Conservation (phyloP, 2,329 filamentous ascomycete genomes). For the Alternaria novae-zelandiae region DNA sequence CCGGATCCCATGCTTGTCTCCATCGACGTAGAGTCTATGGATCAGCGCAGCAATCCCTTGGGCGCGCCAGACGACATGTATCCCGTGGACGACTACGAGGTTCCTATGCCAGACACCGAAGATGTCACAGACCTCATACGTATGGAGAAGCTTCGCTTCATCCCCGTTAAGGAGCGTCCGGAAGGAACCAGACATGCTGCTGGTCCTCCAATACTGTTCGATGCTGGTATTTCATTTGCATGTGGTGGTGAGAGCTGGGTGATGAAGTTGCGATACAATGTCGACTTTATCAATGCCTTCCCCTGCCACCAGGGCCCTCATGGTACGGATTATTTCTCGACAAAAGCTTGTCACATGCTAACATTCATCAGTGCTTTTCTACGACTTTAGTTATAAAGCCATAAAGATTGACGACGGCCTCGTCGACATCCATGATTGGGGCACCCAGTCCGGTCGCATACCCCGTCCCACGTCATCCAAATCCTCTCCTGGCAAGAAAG, state of each 20-base stretch:
- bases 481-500: slow-evolving; percentile 42
- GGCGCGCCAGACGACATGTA: slow-evolving; percentile 68
- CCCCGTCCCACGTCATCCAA: slow-evolving; percentile 39
- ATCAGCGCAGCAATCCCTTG: slow-evolving; percentile 70
- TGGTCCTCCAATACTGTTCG: slow-evolving; percentile 45
- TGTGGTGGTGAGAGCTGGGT: slow-evolving; percentile 50
- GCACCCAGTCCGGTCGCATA: slow-evolving; percentile 43
- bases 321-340: slow-evolving; percentile 27
- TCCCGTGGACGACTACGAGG: slow-evolving; percentile 71
- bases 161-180: slow-evolving; percentile 51
- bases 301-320: slow-evolving; percentile 52
- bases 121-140: slow-evolving; percentile 70
- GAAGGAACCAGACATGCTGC: slow-evolving; percentile 29
- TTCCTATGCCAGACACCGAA: slow-evolving; percentile 64
- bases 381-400: slow-evolving; percentile 68
- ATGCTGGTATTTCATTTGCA: slow-evolving; percentile 50
- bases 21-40: slow-evolving; percentile 70
- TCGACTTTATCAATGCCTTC: slow-evolving; percentile 52
- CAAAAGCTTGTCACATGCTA: slow-evolving; percentile 4
- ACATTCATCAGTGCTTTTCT: slow-evolving; percentile 64
- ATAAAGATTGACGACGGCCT: slow-evolving; percentile 68
- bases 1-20: slow-evolving; percentile 61
- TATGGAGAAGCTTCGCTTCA: slow-evolving; percentile 71
- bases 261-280: slow-evolving; percentile 49
- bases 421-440: slow-evolving; percentile 71